Percentiles rank a stretch among this genome's conserved stretches.
These are phyloP conservation scores for Gaeumannomyces sp. DNA, from an alignment of 2,329 filamentous ascomycete genomes.

Conservation along the genomic window DNA sequence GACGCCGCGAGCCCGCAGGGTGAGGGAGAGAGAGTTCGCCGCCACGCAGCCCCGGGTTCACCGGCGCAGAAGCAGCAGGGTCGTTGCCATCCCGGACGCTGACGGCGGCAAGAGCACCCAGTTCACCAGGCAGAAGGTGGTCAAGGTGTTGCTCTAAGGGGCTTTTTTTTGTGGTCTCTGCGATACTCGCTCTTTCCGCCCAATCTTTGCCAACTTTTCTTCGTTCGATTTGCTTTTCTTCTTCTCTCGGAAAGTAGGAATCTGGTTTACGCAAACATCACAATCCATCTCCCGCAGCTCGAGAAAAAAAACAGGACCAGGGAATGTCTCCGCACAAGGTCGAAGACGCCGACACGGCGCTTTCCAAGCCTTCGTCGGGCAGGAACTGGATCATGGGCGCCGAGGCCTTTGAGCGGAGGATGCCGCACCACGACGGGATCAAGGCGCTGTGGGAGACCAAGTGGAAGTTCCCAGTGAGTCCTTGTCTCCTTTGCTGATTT, in stretches of 20 bases:
- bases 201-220: background rate
- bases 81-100: slow-evolving; percentile 19
- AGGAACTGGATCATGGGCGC: slow-evolving; percentile 37
- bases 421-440: slow-evolving; percentile 55
- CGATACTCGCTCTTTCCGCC: slow-evolving; percentile 2
- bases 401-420: slow-evolving; percentile 34
- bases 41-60: slow-evolving; percentile 12
- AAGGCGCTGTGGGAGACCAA: slow-evolving; percentile 67
- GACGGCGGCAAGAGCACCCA: slow-evolving; percentile 17
- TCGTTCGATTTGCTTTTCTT: too few relatives aligned
- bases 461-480: slow-evolving; percentile 61
- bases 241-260: too few relatives aligned
- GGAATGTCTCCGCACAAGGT: slow-evolving; percentile 26
- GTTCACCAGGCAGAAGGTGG: slow-evolving; percentile 27
- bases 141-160: slow-evolving; percentile 20
- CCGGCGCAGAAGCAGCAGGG: slow-evolving; percentile 16
- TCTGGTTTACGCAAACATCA: too few relatives aligned
- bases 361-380: slow-evolving; percentile 9
- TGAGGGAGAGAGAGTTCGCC: slow-evolving; percentile 16
- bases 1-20: slow-evolving; percentile 12
- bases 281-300: background rate
- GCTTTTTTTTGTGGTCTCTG: slow-evolving; percentile 3
- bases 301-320: slow-evolving; percentile 6
- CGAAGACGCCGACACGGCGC: background rate
- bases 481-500: background rate